Base-by-base conservation (phyloP, 2,329 filamentous ascomycete species). In the Diplocarpon mali region DNA sequence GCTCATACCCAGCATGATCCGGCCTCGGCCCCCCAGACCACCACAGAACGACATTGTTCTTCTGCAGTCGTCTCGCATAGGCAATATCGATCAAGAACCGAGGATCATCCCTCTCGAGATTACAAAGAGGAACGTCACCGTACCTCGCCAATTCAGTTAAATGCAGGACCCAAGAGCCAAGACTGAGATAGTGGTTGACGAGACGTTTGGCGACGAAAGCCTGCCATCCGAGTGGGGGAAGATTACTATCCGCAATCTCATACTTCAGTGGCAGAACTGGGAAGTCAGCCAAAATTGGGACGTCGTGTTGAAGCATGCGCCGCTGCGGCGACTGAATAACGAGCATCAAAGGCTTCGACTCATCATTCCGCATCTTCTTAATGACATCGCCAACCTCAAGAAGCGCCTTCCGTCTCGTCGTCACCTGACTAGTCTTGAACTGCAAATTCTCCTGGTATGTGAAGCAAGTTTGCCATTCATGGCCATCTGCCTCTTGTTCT, bases 151-250 rank as follows among this genome's bases (percentile, higher is more conserved):
- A 75, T 38, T 88, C 81, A 20, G 87, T 83, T 14, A 98, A 71
- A 65, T 98, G 89, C 34, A 86, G 68, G 36, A 98, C 76, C 90
- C 92, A 98, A 0, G 85, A 81, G 1, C 88, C 87, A n/a, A 98
- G 75, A 46, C 87, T 86, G 12, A 99, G 75, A 61, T 95, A 98
- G 58, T 95, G 87, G 24, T 81, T 81, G 8, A 96, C 82, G 9
- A 96, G 69, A 20, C 90, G 78, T 57, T 86, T 87, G 2, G 88
- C 86, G 47, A 93, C 80, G 48, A 94, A 89, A 0, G 79, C 72
- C 62, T 96, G 92, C 92, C 92, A 99, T 2, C 88, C 89, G 13
- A 99, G 72, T 0, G 90, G 88, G 9, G 92, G 92, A 4, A 96
- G 70, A 31, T 88, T 83, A 62, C 85, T 87, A 60, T 98, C 93